These are phyloP conservation scores for Stylonectria norvegica DNA, from an alignment of 2,329 filamentous ascomycete species.

Conservation along the genomic window DNA sequence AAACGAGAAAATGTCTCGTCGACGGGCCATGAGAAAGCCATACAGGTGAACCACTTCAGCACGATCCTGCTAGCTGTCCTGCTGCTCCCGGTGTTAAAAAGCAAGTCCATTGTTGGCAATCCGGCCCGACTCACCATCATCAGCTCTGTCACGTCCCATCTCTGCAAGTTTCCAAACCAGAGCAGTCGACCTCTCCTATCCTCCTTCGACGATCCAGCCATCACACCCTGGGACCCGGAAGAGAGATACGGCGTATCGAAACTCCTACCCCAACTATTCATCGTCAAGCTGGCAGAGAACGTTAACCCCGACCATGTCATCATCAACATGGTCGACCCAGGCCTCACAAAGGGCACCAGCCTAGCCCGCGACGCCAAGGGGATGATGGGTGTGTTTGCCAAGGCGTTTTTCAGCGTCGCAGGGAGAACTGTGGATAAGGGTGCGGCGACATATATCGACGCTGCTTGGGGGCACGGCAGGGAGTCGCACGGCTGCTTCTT, in stretches of 20 bases:
- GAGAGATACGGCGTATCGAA: constrained; percentile 32
- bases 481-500: constrained; percentile 51
- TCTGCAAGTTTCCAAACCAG: constrained; percentile 26
- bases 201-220: constrained; percentile 25
- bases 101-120: constrained; percentile 1
- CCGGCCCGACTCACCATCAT: constrained; percentile 28
- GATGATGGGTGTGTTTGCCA: constrained; percentile 2
- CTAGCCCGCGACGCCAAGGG: constrained; percentile 15
- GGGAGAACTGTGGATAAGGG: constrained; percentile 36
- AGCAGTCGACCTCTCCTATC: constrained; percentile 24
- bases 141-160: constrained; percentile 27
- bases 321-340: constrained; percentile 37
- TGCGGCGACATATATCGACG: constrained; percentile 47
- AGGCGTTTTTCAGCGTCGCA: constrained; percentile 13
- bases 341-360: constrained; percentile 25
- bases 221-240: constrained; percentile 16
- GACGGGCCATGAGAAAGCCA: constrained; percentile 29
- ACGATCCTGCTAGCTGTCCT: constrained; percentile 29
- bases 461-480: constrained; percentile 41
- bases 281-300: constrained; percentile 36
- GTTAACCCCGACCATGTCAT: constrained; percentile 33
- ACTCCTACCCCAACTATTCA: constrained; percentile 32
- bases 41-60: constrained; percentile 34
- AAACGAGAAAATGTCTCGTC: constrained; percentile 13
- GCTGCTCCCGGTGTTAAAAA: constrained; percentile 22